A percentile compares a stretch with the other conserved stretches of the same genome.
phyloP scores from a whole-genome alignment of 2,329 filamentous ascomycete genomes.

The Fusarium sublunatum region DNA sequence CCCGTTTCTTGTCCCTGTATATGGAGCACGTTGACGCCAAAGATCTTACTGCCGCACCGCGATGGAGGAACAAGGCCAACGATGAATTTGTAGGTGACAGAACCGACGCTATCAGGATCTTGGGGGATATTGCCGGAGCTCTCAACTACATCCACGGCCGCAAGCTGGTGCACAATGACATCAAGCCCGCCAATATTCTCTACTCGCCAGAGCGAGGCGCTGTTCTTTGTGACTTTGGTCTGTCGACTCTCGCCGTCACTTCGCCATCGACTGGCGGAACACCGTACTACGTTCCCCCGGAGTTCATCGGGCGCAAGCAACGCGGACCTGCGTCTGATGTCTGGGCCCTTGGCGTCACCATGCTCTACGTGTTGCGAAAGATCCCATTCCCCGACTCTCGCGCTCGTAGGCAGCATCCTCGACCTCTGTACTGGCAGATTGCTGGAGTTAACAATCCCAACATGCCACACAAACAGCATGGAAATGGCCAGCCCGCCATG shows the following conservation, averaged over 20 bases:
- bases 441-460: conserved; percentile 63
- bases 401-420: conserved; percentile 59
- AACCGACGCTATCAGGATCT: conserved; percentile 62
- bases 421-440: conserved; percentile 68
- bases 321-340: conserved; percentile 68
- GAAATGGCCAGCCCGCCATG: conserved; percentile 56
- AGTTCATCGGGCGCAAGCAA: conserved; percentile 66
- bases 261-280: conserved; percentile 65
- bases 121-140: conserved; percentile 65
- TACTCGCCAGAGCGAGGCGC: conserved; percentile 69
- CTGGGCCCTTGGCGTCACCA: conserved; percentile 70
- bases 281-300: conserved; percentile 70
- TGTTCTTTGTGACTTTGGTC: conserved; percentile 70
- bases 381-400: conserved; percentile 66
- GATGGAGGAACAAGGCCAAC: conserved; percentile 61
- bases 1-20: conserved; percentile 68
- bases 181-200: conserved; percentile 71
- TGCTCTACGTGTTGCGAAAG: conserved; percentile 68
- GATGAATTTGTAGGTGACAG: conserved; percentile 64
- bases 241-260: conserved; percentile 61
- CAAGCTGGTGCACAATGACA: conserved; percentile 69
- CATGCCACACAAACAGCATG: conserved; percentile 49
- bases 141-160: conserved; percentile 67
- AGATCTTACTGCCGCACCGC: conserved; percentile 61
- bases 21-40: conserved; percentile 71